phyloP scores from a whole-genome alignment of 495 filamentous ascomycete species.

The Letharia lupina region DNA sequence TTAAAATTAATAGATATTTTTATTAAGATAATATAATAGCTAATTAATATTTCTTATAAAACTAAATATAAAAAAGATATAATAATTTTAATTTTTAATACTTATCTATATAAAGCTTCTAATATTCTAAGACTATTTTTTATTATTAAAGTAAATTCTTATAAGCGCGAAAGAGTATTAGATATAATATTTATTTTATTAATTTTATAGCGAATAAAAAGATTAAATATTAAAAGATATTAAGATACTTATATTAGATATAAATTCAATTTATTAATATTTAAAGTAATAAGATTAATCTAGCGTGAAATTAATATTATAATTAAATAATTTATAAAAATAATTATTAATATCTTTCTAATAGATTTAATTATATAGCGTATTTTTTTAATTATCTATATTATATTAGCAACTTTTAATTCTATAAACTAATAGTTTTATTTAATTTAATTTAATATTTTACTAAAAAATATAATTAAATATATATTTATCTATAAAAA shows the following conservation, averaged over 20 bases:
- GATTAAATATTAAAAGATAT: conserved; percentile 15
- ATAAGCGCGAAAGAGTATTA: background rate
- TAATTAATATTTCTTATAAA: conserved; percentile 1
- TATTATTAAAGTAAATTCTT: background rate
- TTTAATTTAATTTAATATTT: background rate
- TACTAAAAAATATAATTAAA: conserved; percentile 8
- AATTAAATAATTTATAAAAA: conserved; percentile 8
- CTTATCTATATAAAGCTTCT: background rate
- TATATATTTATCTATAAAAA: background rate
- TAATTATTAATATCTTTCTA: background rate
- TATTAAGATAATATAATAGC: conserved; percentile 2
- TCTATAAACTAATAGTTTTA: background rate
- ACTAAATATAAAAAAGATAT: background rate
- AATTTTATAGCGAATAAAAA: conserved; percentile 6
- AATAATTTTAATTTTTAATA: background rate
- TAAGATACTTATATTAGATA: background rate
- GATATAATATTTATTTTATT: conserved; percentile 8
- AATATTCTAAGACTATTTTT: background rate
- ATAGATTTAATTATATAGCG: background rate
- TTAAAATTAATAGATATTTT: background rate
- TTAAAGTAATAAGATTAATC: conserved; percentile 6
- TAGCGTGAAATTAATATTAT: conserved; percentile 8
- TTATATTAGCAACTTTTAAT: background rate
- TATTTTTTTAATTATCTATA: conserved; percentile 4
- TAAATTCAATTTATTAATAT: conserved; percentile 15